A percentile compares a stretch with the other conserved stretches of the same genome.
Conservation (phyloP, 108 stramenopile species). For the Fragilaria crotonensis region DNA sequence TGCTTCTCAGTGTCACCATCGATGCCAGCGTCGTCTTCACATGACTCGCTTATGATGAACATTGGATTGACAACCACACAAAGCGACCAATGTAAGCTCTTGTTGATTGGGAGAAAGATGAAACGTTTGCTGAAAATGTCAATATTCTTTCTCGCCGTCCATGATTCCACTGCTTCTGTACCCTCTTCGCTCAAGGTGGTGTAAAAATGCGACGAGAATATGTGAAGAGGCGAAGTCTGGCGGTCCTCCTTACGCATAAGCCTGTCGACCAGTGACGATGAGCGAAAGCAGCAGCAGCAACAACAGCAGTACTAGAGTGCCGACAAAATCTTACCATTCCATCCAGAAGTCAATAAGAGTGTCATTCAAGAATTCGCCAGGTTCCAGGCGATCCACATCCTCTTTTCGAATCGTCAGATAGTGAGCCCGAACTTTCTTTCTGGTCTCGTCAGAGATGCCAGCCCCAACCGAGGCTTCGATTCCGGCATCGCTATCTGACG, state of each 20-base stretch:
- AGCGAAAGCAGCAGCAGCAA: slow-evolving; percentile 2
- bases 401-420: slow-evolving; percentile 52
- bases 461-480: not conserved
- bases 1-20: slow-evolving; percentile 9
- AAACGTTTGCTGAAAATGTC: slow-evolving; percentile 86
- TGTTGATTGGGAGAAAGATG: slow-evolving; percentile 91
- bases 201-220: slow-evolving; percentile 87
- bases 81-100: slow-evolving; percentile 91
- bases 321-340: slow-evolving; percentile 53
- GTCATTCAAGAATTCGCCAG: slow-evolving; percentile 80
- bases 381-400: slow-evolving; percentile 50
- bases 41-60: slow-evolving; percentile 18
- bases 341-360: slow-evolving; percentile 86
- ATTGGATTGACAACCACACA: slow-evolving; percentile 91
- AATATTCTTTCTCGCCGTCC: slow-evolving; percentile 74
- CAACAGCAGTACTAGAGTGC: not conserved
- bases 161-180: slow-evolving; percentile 53
- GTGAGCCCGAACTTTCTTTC: slow-evolving; percentile 28
- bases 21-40: not conserved
- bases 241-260: slow-evolving; percentile 36
- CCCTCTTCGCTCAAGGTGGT: slow-evolving; percentile 64
- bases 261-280: slow-evolving; percentile 10
- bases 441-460: not conserved
- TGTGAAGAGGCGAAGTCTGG: slow-evolving; percentile 33
- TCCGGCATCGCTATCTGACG: not conserved